Evolutionary conservation across 495 filamentous ascomycete species (phyloP), one percentile per base, ranked within the genome.

Genomic region (Aspergillus heteromorphus): DNA sequence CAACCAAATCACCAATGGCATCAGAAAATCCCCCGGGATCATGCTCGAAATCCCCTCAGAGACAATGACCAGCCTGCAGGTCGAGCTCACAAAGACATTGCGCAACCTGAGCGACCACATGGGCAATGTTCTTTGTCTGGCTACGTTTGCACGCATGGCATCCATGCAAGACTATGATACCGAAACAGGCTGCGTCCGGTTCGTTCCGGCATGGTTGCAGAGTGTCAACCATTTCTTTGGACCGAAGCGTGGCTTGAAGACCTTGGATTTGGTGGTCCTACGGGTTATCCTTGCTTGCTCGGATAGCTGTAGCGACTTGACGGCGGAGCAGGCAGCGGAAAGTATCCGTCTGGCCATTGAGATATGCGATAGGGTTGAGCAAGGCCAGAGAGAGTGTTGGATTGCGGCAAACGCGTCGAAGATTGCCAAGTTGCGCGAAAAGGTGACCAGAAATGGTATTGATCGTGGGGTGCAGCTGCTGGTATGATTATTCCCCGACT

Each of bases 251-350:
- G 78, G 72, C 1, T 45, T 68, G 9, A 85, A 84, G 52, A 85
- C 78, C 1, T 58, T 84, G 13, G 75, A 83, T 51, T 63, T 85
- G 31, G 72, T 81, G 4, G 73, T 80, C 1, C 60, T 83, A 45
- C 73, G 73, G 18, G 77, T 76, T 9, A 77, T 83, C 18, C 71
- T 74, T 51, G 76, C 76, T 8, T 83, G 78, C 54, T 81, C 77
- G 11, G 65, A 71, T 23, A 75, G 65, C 40, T 69, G 64, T 45
- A 65, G 57, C 18, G 56, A 60, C 14, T 48, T 78, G 7, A 68
- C 69, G 2, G 47, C 67, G 4, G 49, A 63, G 1, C 73, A 81
- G 16, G 73, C 74, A 20, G 50, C 72, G 19, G 72, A 82, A 53
- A 73, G 73, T 17, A 71, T 85, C 45, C 61, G 65, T 7, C 67